phyloP scores from a whole-genome alignment of 805 yeast genomes.

The Wickerhamomyces pijperi region DNA sequence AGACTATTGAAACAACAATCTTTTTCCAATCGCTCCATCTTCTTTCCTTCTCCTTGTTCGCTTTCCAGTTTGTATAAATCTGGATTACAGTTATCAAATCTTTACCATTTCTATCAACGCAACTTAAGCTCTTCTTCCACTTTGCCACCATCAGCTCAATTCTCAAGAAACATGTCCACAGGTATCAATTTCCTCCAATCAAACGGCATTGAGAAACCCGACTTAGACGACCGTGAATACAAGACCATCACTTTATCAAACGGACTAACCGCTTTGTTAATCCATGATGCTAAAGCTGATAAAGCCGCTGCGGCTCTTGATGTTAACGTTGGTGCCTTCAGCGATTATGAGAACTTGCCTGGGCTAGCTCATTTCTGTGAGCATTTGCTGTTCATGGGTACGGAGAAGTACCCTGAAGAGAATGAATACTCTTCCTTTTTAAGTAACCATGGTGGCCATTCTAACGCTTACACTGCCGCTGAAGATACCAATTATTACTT shows the following conservation, averaged over 20 bases:
- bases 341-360: slow-evolving; percentile 51
- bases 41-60: neutral
- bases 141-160: neutral
- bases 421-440: slow-evolving; percentile 69
- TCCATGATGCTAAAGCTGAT: slow-evolving; percentile 60
- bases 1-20: too few relatives aligned
- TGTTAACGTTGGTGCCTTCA: slow-evolving; percentile 67
- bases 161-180: neutral
- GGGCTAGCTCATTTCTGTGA: slow-evolving; percentile 77
- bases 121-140: neutral
- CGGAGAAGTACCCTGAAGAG: slow-evolving; percentile 65
- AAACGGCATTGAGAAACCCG: slow-evolving; percentile 27
- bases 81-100: neutral
- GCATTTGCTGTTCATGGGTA: slow-evolving; percentile 72
- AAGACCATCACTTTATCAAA: slow-evolving; percentile 51
- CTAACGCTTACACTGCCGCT: slow-evolving; percentile 87
- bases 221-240: slow-evolving; percentile 66
- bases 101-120: neutral
- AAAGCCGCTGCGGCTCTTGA: slow-evolving; percentile 73
- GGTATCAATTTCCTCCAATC: slow-evolving; percentile 9
- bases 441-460: slow-evolving; percentile 76
- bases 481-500: slow-evolving; percentile 87
- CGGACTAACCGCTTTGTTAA: slow-evolving; percentile 46
- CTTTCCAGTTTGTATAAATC: neutral
- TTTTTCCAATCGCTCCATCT: too few relatives aligned